Base-by-base conservation (phyloP, 225 moss, liverwort and hornwort genomes). In the Straminergon stramineum region DNA sequence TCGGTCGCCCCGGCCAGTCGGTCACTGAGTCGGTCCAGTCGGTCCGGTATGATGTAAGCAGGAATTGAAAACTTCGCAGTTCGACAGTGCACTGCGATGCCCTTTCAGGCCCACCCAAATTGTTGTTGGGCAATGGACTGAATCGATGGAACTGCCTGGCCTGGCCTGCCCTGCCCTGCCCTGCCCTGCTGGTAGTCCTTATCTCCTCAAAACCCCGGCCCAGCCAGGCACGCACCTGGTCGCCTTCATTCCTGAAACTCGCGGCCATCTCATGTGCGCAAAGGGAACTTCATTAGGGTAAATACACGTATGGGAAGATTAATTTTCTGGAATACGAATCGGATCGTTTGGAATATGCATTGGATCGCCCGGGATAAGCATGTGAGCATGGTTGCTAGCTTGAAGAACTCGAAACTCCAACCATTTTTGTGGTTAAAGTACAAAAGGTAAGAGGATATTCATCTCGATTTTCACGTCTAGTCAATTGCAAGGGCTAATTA, bases 381-480 rank as follows among this genome's bases (percentile, higher is more conserved):
- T 58, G 7, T 7, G 11, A 57, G 20, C 30, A 41, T 81, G 60
- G 60, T 20, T 37, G 4, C 2, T 24, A 35, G 8, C 9, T 67
- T 67, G 27, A 77, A 53, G 35, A 34, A 15, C 8, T 52, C 2
- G 1, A 6, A 23, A 6, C 2, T 55, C 21, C 20, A 34, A 34
- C 35, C 8, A 14, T 35, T 35, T 75, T 9, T 6, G 21, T 6
- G 19, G 76, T 35, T 37, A 55, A 15, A 3, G 2, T 35, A 15
- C 48, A 48, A 48, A 48, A 23, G 23, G 9, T 35, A 34, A 52
- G 34, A 76, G 34, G 34, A 0, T 13, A 1, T 21, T 37, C 17
- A 79, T 57, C 26, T 26, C 0, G 0, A 7, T 6, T 16, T 35
- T 2, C 7, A n/a, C 1, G 1, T 17, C 15, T 27, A 15, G n/a